Conservation (phyloP, 1,139 yeast genomes). For the Saccharomyces hybrid region DNA sequence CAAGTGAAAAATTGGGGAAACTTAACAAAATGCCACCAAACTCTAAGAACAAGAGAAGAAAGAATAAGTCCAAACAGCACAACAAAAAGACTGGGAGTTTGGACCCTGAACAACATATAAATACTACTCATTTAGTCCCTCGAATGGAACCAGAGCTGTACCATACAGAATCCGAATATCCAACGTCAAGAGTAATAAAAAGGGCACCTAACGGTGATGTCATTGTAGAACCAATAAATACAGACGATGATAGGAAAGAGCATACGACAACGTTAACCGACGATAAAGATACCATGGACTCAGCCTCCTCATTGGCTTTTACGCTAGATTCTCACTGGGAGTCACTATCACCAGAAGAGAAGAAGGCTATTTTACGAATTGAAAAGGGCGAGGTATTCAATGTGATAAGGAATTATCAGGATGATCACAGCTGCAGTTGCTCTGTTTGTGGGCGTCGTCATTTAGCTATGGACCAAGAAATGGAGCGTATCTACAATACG, state of each 20-base stretch:
- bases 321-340: slow-evolving; percentile 51
- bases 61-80: slow-evolving; percentile 21
- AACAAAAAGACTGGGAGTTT: slow-evolving; percentile 8
- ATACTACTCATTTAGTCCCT: slow-evolving; percentile 1
- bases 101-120: neutral
- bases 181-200: slow-evolving; percentile 62
- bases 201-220: slow-evolving; percentile 71
- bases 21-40: slow-evolving; percentile 19
- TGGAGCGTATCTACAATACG: slow-evolving; percentile 63
- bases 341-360: slow-evolving; percentile 50
- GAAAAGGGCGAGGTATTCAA: slow-evolving; percentile 66
- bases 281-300: slow-evolving; percentile 40
- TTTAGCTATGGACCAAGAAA: slow-evolving; percentile 66
- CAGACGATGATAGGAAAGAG: slow-evolving; percentile 5
- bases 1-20: neutral
- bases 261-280: slow-evolving; percentile 46
- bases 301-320: slow-evolving; percentile 15
- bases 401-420: slow-evolving; percentile 52
- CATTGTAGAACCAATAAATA: slow-evolving; percentile 41
- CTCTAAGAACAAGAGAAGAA: slow-evolving; percentile 26
- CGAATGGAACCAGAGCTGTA: slow-evolving; percentile 40
- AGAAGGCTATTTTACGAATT: slow-evolving; percentile 54
- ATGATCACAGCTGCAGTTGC: slow-evolving; percentile 56
- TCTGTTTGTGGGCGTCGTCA: slow-evolving; percentile 73
- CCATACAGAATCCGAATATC: slow-evolving; percentile 58